Evolutionary conservation across 768 basidiomycete species (phyloP), one percentile per base, ranked within the genome.

Genomic region (Hortiboletus flavorubellus): DNA sequence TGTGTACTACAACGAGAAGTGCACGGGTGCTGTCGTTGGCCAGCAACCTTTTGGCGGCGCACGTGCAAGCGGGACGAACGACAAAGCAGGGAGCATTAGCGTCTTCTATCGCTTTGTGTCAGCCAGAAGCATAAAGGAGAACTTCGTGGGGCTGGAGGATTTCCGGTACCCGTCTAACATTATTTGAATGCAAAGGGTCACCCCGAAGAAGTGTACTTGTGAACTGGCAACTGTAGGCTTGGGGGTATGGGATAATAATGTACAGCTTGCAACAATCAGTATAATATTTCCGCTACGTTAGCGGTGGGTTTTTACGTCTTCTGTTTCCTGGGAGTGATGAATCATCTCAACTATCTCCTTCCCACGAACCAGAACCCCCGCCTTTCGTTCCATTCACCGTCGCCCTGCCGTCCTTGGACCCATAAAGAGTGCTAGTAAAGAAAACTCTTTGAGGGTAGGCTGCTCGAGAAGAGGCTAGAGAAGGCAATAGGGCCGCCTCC

Each of bases 11-110:
- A 98, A 98, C 72, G 95, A 98, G 64, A 95, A 96, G 72, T 98
- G 93, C 73, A 99, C 96, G 2, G 93, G 93, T 33, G 94, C 93
- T n/a, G 91, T 92, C 46, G 93, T 98, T 35, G 96, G 94, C 9
- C 95, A 98, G 71, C 95, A 99, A 73, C 96, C 97, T 11, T 99
- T 99, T 68, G 97, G 97, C 46, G 97, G 97, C 31, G 91, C 85
- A 2, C 84, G 95, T 37, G 90, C 81, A 33, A 92, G 89, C 67
- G 96, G 97, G 30, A 99, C 96, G 59, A 98, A 98, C 77, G 97
- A 98, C 73, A 99, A 98, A 76, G 93, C 95, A 1, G 97, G 90
- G 23, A 92, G 90, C 59, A 83, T 91, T 58, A 77, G 72, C 46
- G 82, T 88, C 65, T 87, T 83, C 74, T 85, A 84, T 72, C 79